Evolutionary conservation across 2,329 filamentous ascomycete species (phyloP), one percentile per base, ranked within the genome.

Genomic region (Aschersonia sp.): DNA sequence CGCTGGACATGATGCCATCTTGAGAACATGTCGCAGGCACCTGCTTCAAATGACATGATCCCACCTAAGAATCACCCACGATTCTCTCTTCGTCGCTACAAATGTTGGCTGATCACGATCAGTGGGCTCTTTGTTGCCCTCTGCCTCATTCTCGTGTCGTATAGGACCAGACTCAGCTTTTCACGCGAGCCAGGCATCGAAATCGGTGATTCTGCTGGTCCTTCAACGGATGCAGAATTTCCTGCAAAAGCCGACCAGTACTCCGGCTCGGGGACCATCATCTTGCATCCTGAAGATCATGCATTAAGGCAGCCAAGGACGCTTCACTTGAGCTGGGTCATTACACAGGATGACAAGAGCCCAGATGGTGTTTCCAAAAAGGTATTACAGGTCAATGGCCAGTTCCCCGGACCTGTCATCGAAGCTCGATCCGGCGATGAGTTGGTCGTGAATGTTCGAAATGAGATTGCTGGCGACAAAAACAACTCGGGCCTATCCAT

Each of bases 351-450:
- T 1, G 37, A 55, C 31, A 56, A 61, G n/a, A 60, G 62, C 3
- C 70, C 70, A 5, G 72, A 77, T 54, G 73, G 73, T 0, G 73
- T 76, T 1, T 50, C 59, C n/a, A 74, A 73, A 52, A 52, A 54
- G 1, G 62, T 75, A 4, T 72, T 71, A 54, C 58, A 72, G 4
- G 66, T 77, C 49, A 76, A 77, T 51, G 66, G 62, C 7, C 66
- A 68, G 52, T 66, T 62, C 2, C 67, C 69, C 0, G 68, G 68
- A 0, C 69, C 69, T 10, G 51, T 68, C 45, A 63, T 72, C 46
- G 67, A 71, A 54, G 69, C 65, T 6, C 65, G 66, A 50, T 59
- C 57, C 2, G 69, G 69, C 8, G 70, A 72, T 52, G 62, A 61
- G 22, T 53, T 72, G 40, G 56, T 64, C 2, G 61, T 72, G 11